Conservation (phyloP, 2,329 filamentous ascomycete genomes). For the Albifimbria verrucaria region DNA sequence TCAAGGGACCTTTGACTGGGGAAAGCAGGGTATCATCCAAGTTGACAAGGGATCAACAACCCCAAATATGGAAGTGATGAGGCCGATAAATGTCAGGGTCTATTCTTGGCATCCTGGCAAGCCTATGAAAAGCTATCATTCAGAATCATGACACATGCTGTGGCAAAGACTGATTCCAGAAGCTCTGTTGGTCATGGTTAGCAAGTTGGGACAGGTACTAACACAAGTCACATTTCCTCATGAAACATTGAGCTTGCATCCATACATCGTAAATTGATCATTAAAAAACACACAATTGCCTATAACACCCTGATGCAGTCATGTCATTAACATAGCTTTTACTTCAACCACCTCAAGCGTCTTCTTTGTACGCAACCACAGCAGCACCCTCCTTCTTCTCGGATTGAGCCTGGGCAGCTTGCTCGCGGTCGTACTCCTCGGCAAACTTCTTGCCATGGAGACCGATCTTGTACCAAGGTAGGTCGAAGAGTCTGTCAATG, state of each 20-base stretch:
- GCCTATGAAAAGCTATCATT: too few relatives aligned
- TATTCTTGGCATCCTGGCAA: not conserved
- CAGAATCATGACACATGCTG: too few relatives aligned
- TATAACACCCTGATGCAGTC: not conserved
- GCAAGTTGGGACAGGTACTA: too few relatives aligned
- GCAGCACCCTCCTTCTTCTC: not conserved
- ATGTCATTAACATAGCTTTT: not conserved
- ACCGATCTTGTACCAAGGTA: constrained; percentile 68
- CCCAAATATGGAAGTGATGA: not conserved
- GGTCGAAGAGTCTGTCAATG: constrained; percentile 61
- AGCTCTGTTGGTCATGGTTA: too few relatives aligned
- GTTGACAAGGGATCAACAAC: not conserved
- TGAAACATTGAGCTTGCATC: too few relatives aligned
- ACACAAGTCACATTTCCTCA: too few relatives aligned
- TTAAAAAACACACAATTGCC: not conserved
- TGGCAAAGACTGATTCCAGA: too few relatives aligned
- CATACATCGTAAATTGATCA: too few relatives aligned
- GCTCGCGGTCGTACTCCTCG: constrained; percentile 1
- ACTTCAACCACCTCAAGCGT: not conserved
- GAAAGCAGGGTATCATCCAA: not conserved
- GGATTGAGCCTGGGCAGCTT: not conserved
- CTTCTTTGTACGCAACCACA: not conserved
- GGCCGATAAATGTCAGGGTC: not conserved
- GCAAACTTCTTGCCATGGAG: constrained; percentile 32
- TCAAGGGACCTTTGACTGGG: not conserved